A percentile compares a stretch with the other conserved stretches of the same genome.
Conservation (phyloP, 352 stramenopile genomes). For the Achlya hypogyna region DNA sequence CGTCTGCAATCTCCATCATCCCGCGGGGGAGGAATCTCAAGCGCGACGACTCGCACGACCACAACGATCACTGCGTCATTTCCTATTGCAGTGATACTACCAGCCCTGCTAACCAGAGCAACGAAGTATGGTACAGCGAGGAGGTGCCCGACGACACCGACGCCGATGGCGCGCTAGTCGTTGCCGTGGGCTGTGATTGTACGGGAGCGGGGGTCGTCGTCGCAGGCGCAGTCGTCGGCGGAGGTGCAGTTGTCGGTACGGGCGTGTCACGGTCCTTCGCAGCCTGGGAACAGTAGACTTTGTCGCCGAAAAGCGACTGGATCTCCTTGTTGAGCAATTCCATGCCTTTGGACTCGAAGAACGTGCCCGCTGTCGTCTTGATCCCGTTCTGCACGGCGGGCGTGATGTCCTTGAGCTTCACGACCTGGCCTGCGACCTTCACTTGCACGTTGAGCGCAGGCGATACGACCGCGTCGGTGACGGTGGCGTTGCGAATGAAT, state of each 20-base stretch:
- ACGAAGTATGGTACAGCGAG: too few relatives aligned
- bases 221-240: neutral
- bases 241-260: neutral
- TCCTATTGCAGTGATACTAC: too few relatives aligned
- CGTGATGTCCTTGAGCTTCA: conserved; percentile 13
- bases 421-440: neutral
- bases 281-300: conserved; percentile 14
- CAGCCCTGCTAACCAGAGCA: too few relatives aligned
- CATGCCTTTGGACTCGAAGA: conserved; percentile 13
- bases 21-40: too few relatives aligned
- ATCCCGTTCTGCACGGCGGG: conserved; percentile 4
- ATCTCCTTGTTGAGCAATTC: conserved; percentile 16
- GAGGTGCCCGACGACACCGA: neutral
- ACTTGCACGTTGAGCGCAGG: conserved; percentile 8
- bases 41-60: too few relatives aligned
- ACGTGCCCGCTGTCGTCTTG: conserved; percentile 1
- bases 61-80: too few relatives aligned
- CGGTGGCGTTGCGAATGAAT: conserved; percentile 5
- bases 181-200: neutral
- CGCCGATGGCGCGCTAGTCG: neutral
- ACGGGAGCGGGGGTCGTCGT: neutral
- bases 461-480: neutral
- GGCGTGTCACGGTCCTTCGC: conserved; percentile 7
- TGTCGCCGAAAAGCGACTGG: conserved; percentile 2
- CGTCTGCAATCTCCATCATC: too few relatives aligned